Evolutionary conservation across 345 rosid species (phyloP).

Genomic region (Eucalyptus sp.): DNA sequence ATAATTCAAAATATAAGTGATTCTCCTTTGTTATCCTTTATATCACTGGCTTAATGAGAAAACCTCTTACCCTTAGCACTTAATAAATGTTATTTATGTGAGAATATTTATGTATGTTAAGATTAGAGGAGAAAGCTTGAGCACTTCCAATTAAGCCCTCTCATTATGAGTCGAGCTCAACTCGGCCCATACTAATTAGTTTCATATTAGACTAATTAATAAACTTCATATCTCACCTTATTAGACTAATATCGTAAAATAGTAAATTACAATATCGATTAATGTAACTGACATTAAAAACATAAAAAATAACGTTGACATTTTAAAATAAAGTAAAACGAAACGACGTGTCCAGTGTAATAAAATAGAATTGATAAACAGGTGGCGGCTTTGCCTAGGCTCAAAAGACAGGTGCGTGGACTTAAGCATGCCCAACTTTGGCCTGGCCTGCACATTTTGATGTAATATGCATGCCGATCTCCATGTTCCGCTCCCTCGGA

Average conservation of each 20-base stretch:
- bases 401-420: fast-evolving
- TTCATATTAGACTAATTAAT: fast-evolving
- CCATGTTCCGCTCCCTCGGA: background rate
- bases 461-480: background rate
- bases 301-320: background rate
- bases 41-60: fast-evolving
- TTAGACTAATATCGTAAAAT: too few species aligned
- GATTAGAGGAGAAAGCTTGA: fast-evolving
- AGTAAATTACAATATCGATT: too few species aligned
- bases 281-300: too few species aligned
- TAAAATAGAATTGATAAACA: background rate
- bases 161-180: fast-evolving
- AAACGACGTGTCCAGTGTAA: fast-evolving
- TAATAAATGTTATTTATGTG: too few species aligned
- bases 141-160: fast-evolving
- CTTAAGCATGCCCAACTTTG: background rate
- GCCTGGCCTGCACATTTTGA: background rate
- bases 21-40: too few species aligned
- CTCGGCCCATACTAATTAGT: fast-evolving
- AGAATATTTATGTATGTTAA: too few species aligned
- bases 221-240: fast-evolving
- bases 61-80: fast-evolving
- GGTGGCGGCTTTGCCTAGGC: fast-evolving
- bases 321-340: background rate
- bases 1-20: too few species aligned